Conservation (phyloP, 495 filamentous ascomycete genomes). For the Penicillium crystallinum region DNA sequence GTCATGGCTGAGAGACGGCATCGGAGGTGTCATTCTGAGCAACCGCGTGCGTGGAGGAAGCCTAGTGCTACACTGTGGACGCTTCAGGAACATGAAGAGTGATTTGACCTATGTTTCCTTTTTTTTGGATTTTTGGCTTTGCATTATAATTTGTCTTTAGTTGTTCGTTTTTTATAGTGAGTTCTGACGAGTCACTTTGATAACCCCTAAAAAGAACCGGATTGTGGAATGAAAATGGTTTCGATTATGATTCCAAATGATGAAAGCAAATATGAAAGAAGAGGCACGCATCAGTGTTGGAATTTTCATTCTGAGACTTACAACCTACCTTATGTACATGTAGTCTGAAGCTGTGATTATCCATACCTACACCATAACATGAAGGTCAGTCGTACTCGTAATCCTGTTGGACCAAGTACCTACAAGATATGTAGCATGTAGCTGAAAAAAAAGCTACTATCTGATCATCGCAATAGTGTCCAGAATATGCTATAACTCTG, state of each 20-base stretch:
- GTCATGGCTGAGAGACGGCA: constrained; percentile 27
- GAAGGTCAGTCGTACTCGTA: no score
- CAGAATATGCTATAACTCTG: neutral
- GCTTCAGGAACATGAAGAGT: constrained; percentile 28
- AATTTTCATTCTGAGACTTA: no score
- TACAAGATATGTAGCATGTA: no score
- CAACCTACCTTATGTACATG: no score
- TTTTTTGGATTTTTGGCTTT: neutral
- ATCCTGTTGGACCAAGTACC: no score
- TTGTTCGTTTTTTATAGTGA: neutral
- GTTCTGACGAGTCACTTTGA: no score
- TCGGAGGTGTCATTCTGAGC: constrained; percentile 40
- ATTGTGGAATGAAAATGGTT: no score
- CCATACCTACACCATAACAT: no score
- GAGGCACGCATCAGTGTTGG: no score
- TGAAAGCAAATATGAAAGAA: no score
- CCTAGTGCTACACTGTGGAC: constrained; percentile 39
- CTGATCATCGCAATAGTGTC: constrained; percentile 2
- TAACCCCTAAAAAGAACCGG: neutral
- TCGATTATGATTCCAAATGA: no score
- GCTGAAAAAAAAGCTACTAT: neutral
- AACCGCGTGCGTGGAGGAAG: constrained; percentile 38
- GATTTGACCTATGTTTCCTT: neutral
- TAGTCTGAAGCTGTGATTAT: no score
- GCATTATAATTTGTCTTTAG: neutral